Conservation (phyloP, 495 filamentous ascomycete genomes). For the Podospora conica region DNA sequence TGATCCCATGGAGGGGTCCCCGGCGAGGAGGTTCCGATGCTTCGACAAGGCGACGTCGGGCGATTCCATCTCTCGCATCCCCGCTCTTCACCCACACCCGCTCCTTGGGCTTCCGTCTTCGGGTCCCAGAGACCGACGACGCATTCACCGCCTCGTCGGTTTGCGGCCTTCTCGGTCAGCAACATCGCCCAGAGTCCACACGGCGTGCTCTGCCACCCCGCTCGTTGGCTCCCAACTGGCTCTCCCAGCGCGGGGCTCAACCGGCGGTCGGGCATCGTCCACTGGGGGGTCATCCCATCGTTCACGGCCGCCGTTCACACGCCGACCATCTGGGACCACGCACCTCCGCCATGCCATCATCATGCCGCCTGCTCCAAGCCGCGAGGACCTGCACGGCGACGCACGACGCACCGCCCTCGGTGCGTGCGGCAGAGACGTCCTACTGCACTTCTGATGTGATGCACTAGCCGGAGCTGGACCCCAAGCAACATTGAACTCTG, state of each 20-base stretch:
- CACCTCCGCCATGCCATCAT: slow-evolving; percentile 11
- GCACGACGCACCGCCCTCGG: not conserved
- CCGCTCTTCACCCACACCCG: not conserved
- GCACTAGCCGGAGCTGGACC: not conserved
- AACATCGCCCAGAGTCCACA: slow-evolving; percentile 5
- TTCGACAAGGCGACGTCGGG: not conserved
- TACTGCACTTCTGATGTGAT: not conserved
- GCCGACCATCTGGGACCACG: not conserved
- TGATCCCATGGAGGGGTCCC: not conserved
- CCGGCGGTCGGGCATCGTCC: not conserved
- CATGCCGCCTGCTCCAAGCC: slow-evolving; percentile 4
- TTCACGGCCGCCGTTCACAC: not conserved
- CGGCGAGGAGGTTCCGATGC: too few species aligned
- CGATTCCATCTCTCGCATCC: not conserved
- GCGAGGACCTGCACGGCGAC: not conserved
- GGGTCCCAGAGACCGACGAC: not conserved
- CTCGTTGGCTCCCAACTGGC: not conserved
- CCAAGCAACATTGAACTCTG: not conserved
- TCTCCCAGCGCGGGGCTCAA: not conserved
- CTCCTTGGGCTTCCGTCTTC: not conserved
- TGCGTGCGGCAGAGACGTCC: not conserved
- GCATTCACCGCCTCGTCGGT: slow-evolving; percentile 8
- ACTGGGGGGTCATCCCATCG: not conserved
- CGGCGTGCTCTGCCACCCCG: not conserved
- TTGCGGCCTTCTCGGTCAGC: slow-evolving; percentile 9